Evolutionary conservation across 1,284 basidiomycete species (phyloP), one percentile per base, ranked within the genome.

Genomic region (Cutaneotrichosporon cavernicola): DNA sequence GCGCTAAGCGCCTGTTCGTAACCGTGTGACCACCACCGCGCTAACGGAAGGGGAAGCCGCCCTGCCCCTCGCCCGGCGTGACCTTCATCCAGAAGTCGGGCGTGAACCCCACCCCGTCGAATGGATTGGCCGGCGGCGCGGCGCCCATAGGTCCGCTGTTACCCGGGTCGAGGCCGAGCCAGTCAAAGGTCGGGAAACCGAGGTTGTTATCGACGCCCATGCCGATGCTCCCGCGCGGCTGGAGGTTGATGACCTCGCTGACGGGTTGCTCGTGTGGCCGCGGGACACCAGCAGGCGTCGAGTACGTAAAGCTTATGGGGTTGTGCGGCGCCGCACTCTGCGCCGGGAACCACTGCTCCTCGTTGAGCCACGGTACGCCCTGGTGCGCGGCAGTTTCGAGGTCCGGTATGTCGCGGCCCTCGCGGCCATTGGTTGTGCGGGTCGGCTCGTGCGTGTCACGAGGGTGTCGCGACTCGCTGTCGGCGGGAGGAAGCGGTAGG

Each of bases 11-110:
- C 14, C 40, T 18, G 40, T 13, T 18, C 9, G 14, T 16, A 43
- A 13, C 14, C 14, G 14, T 53, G 18, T 53, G 2, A 7, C 16
- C 30, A 13, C 11, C 26, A 14, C 8, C 16, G 31, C 31, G 31
- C 55, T 67, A 68, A 1, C 62, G 56, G 60, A 68, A 68, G 10
- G 67, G 67, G 62, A 68, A 68, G 30, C 67, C 67, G 30, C 81
- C 84, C 53, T 83, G 84, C 13, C 85, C 85, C n/a, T 81, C 81
- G 16, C 80, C 81, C 1, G 85, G 85, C 58, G 81, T 77, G 34
- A 84, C 81, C 60, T 84, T 81, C 68, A 86, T 80, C 85, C 85
- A 86, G 81, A 85, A 86, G 69, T 86, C 85, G 22, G 55, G 55
- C 57, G 85, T 76, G 1, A 79, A 67, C 38, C 77, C 77, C 60